Evolutionary conservation across 345 rosid genomes (phyloP), one percentile per base, ranked within the genome.

Genomic region (Dipteronia dyeriana): DNA sequence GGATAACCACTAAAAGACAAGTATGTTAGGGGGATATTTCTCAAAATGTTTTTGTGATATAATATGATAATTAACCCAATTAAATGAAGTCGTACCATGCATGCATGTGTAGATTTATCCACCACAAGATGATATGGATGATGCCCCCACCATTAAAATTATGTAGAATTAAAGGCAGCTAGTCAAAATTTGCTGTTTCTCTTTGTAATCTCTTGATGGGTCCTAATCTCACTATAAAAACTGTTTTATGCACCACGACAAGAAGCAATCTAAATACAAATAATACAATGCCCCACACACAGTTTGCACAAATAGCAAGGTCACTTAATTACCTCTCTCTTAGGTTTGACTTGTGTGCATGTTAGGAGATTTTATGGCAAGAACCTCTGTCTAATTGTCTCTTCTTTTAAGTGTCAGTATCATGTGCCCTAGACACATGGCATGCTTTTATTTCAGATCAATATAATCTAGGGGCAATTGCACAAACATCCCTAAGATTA

Each of bases 141-240:
- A 31, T 31, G 34, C 38, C 38, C 38, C 38, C 38, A 34, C 38
- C 38, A 34, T 34, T 4, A 34, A 47, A 14, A 14, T 23, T 5
- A 1, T 68, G 39, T 68, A 3, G 54, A 49, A 49, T 67, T 41
- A 3, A 7, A 17, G 49, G 17, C 4, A 8, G 7, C 1, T n/a
- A 38, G 75, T 71, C 75, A 38, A 57, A 57, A n/a, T 34, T 71
- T 72, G 53, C 75, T 71, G 65, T 20, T 57, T 5, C 4, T 56
- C 38, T 34, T 34, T 34, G 5, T 34, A 34, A 3, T n/a, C 1
- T 34, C 5, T 13, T 19, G 1, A 29, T 34, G 38, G 6, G 62
- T 17, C 25, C 43, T 51, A 70, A 53, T 53, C 62, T 70, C 43
- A 16, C 38, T 34, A 34, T 34, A 4, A 34, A 34, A 34, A 49